phyloP scores from a whole-genome alignment of 169 alveolate species.

The Plasmodium yoelii region DNA sequence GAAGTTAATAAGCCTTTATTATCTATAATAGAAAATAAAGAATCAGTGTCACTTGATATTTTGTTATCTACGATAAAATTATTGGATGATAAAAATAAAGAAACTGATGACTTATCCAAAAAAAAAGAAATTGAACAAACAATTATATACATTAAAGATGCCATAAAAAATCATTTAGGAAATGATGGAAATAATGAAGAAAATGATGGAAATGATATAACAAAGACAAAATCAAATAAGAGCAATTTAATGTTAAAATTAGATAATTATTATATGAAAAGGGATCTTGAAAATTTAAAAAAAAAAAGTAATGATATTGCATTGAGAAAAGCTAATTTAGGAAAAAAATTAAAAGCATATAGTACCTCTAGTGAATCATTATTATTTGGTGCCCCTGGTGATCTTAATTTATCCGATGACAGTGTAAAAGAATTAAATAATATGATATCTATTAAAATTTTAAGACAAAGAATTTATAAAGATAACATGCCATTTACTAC shows the following conservation, averaged over 20 bases:
- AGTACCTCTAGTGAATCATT: conserved; percentile 36
- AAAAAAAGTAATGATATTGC: conserved; percentile 21
- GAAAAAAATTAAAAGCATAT: conserved; percentile 27
- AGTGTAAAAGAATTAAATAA: conserved; percentile 37
- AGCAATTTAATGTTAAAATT: conserved; percentile 38
- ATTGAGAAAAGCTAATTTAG: conserved; percentile 39
- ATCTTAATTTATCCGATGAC: conserved; percentile 39
- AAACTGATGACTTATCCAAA: conserved; percentile 17
- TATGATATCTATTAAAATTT: conserved; percentile 21
- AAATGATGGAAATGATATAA: conserved; percentile 15
- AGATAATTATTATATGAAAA: conserved; percentile 43
- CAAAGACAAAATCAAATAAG: conserved; percentile 18
- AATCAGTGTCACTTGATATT: conserved; percentile 29
- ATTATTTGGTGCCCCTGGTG: conserved; percentile 44
- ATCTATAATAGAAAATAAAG: conserved; percentile 13
- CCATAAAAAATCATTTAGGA: conserved; percentile 4
- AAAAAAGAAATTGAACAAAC: conserved; percentile 20
- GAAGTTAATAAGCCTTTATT: conserved; percentile 10
- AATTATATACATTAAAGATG: conserved; percentile 28
- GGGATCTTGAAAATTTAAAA: conserved; percentile 53
- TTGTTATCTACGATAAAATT: conserved; percentile 19
- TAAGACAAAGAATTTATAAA: conserved; percentile 4
- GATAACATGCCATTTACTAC: conserved; percentile 4
- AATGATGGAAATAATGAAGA: neutral
- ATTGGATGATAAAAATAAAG: conserved; percentile 33